Conservation (phyloP, 2,329 filamentous ascomycete genomes). For the Aspergillus melleus region DNA sequence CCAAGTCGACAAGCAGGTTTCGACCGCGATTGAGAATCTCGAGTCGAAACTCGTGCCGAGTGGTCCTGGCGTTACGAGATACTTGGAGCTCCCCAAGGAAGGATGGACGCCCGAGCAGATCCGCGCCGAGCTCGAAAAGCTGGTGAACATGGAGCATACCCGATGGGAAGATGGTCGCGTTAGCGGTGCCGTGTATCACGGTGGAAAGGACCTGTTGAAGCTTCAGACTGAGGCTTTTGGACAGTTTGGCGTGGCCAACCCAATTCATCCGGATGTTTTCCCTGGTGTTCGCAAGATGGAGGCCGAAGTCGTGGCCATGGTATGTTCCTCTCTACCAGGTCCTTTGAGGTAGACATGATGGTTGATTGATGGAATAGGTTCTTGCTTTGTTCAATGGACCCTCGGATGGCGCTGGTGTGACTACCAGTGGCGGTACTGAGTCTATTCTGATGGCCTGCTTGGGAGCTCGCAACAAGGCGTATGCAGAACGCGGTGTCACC, state of each 20-base stretch:
- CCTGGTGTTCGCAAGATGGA: conserved; percentile 99
- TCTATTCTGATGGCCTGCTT: conserved; percentile 96
- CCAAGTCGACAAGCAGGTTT: conserved; percentile 81
- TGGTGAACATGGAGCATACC: conserved; percentile 88
- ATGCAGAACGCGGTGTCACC: conserved; percentile 78
- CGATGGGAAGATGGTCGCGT: conserved; percentile 96
- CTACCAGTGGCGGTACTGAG: conserved; percentile 90
- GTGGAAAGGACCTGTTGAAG: conserved; percentile 75
- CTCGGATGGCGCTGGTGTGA: conserved; percentile 79
- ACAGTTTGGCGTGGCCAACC: conserved; percentile 92
- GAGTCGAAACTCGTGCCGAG: conserved; percentile 79
- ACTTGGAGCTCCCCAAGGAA: conserved; percentile 75
- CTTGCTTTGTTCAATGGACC: conserved; percentile 87
- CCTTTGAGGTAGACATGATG: neutral
- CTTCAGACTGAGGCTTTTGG: conserved; percentile 92
- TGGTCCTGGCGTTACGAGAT: conserved; percentile 68
- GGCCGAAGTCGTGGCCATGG: conserved; percentile 96
- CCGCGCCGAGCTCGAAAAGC: conserved; percentile 72
- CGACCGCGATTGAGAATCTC: conserved; percentile 75
- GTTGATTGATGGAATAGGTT: conserved; percentile 43
- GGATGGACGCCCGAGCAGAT: conserved; percentile 80
- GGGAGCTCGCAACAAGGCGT: conserved; percentile 85
- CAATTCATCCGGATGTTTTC: conserved; percentile 97
- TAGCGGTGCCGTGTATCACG: conserved; percentile 94
- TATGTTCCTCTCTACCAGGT: conserved; percentile 38